Evolutionary conservation across 768 basidiomycete genomes (phyloP), one percentile per base, ranked within the genome.

Genomic region (Collybia mongolica): DNA sequence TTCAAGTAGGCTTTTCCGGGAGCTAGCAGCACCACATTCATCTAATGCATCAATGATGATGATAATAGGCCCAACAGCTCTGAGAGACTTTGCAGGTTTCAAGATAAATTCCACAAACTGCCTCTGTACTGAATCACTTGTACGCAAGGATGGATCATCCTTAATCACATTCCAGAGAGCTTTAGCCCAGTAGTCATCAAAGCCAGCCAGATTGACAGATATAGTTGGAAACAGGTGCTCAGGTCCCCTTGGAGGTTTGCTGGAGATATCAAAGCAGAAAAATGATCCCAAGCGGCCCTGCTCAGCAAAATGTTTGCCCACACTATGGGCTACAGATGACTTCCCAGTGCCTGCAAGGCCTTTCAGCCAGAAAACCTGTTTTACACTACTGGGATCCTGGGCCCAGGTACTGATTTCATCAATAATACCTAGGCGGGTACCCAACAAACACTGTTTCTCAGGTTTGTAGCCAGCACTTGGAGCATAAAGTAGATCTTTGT

Each of bases 1-100:
- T n/a, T 19, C 15, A 19, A 69, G 54, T 4, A 70, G 44, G 3
- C 39, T 23, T 17, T 46, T 46, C 7, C 65, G 58, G 5, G 58
- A 56, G 6, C 35, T 14, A 8, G 37, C 29, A 49, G 56, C 47
- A 1, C 62, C 60, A 46, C 70, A 64, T 57, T 73, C 70, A 51
- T 73, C 72, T 23, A 72, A 53, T 3, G 64, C 71, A 52, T 73
- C 72, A 19, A 73, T 54, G 43, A 71, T 57, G 35, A 72, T 52
- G 15, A 72, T 35, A 26, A 56, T 42, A 36, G 54, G 52, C 35
- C 52, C 47, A 32, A 47, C 46, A 40, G 48, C 54, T 15, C 49
- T 36, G 38, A 60, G 48, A 39, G 20, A 18, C 39, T 17, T 36
- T 6, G 52, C 22, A 44, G 22, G 24, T 26, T 44, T 44, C 17